Evolutionary conservation across 345 rosid genomes (phyloP), one percentile per base, ranked within the genome.

Genomic region (Rhizophora apiculata): DNA sequence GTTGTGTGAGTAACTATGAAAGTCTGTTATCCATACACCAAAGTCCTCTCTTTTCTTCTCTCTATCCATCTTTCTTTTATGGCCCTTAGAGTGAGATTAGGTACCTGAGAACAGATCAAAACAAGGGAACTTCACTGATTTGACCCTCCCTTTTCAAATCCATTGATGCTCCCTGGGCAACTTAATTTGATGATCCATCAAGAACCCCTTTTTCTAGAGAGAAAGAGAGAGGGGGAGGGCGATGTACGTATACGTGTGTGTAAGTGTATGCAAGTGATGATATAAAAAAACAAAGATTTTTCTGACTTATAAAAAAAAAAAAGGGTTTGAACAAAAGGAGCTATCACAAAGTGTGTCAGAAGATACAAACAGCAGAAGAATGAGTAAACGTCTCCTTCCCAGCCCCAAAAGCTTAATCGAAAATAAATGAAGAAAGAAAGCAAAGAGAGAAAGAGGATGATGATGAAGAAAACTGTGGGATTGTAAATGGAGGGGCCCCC

Each of bases 331-430:
- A 36, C 21, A 64, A 22, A 29, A 56, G 58, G 8, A 55, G 27
- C 46, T 36, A 67, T 36, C 26, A 60, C 60, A 62, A 71, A 72
- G 63, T 74, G 83, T 85, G 87, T 82, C 86, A 83, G 85, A 80
- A 76, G 81, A 84, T 80, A 79, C 86, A 79, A 86, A 80, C 91
- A 84, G 84, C 82, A 75, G 91, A 81, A 81, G 79, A 85, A 82
- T 88, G 87, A 89, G 94, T 89, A 86, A 93, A 87, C 84, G 87
- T 90, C 92, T 82, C 67, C 90, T 86, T 87, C 90, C 80, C 66
- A 3, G 24, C 22, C 59, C 60, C 71, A 75, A 79, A 77, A 72
- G 74, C 75, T 80, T 68, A 63, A 68, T 72, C 65, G 74, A 77
- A 69, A 62, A 18, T 0, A 46, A 80, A 74, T 36, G 52, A 79